Base-by-base conservation (phyloP, 768 basidiomycete species). In the Leccinum barrowsii region DNA sequence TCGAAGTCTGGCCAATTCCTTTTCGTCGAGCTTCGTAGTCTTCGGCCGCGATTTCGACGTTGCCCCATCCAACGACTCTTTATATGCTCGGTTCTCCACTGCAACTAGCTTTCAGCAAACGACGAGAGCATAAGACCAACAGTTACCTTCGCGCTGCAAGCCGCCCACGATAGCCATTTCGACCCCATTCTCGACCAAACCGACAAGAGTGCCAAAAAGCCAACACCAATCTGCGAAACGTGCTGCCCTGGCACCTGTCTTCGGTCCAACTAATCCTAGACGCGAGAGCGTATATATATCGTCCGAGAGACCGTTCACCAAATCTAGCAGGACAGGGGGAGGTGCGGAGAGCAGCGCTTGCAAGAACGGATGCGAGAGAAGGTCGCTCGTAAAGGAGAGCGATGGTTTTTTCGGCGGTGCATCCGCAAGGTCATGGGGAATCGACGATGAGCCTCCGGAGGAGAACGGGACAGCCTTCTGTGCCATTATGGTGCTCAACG, bases 191-290 rank as follows among this genome's bases (percentile, higher is more conserved):
- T 93, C 90, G 7, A 93, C 90, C 5, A 94, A 76, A 50, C 85
- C 86, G 12, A 90, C 90, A 30, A 93, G 76, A 0, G 90, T 94
- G 15, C 86, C 78, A 28, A 89, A 74, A 61, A 94, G 80, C 92
- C 91, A 94, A 69, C 91, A 92, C 88, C 89, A 92, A 70, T 93
- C 85, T 2, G 91, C 84, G 66, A 92, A 84, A 11, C 84, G 81
- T 35, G 77, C 90, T 3, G 90, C 92, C 35, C 85, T 82, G 52
- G 82, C 79, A 17, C 92, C 92, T 1, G 81, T 73, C 52, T 77
- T 79, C 63, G 82, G 80, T 5, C 87, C 83, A 4, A 93, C 63
- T 10, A 94, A 73, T 1, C 91, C 92, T 28, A 93, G 73, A 59
- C 77, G 78, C 12, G 87, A 84, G 64, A 86, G 82, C n/a, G 90